Base-by-base conservation (phyloP, 2,329 filamentous ascomycete species). In the Colletotrichum lindemuthianum region DNA sequence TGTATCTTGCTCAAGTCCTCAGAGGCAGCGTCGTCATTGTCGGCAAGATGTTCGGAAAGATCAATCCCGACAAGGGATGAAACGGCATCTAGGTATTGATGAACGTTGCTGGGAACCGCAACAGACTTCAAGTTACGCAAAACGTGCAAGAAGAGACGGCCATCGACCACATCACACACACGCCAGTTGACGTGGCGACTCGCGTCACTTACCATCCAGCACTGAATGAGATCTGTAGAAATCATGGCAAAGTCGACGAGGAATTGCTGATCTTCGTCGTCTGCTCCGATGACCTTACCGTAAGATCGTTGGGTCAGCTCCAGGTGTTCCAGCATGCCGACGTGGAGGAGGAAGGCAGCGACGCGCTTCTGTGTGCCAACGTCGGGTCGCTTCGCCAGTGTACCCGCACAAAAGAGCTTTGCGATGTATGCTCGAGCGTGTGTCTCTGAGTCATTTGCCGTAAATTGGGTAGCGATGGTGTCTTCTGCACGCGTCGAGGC, bases 131-230 rank as follows among this genome's bases (percentile, higher is more conserved):
- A 11, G 6, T 41, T 37, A 2, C 16, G 32, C 13, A 63, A 39
- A 10, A 59, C 36, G 7, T 63, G 48, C 10, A n/a, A 8, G 24
- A 50, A 60, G n/a, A 55, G 39, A 2, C 59, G 41, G 4, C 45
- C 59, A 15, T 66, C 63, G 10, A 66, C 12, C 10, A 63, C 15
- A 39, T 66, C 52, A 34, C 16, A 55, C 4, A 61, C 52, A 6
- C 47, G 15, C 55, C 60, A 54, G 34, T 33, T 49, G 24, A 37
- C 24, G 10, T 15, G n/a, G 2, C 15, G 2, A 24, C 55, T 49
- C 5, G 5, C 16, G 13, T n/a, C 5, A 10, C 8, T 8, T 1
- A 6, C 5, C 8, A 40, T 9, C 44, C 44, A 44, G 9, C 34
- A 36, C 41, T 33, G 16, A n/a, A 63, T 49, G 6, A 63, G 37